Percentiles rank a stretch among this genome's conserved stretches.
Conservation (phyloP, 140 eudicot species). For the Bidens hawaiensis region DNA sequence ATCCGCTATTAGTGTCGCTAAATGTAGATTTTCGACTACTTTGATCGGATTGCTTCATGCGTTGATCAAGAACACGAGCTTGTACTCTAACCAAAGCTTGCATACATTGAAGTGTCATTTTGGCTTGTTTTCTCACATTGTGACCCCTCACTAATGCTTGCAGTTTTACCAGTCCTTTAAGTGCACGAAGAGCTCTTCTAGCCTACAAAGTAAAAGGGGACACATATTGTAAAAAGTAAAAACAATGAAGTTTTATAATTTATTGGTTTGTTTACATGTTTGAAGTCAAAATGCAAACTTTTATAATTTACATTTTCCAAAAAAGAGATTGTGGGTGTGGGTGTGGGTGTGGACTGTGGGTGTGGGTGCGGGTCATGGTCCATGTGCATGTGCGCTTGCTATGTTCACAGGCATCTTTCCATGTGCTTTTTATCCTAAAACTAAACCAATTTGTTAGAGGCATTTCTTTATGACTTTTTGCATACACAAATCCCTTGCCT, state of each 20-base stretch:
- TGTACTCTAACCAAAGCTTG: slow-evolving; percentile 87
- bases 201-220: slow-evolving; percentile 37
- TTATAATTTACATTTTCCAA: slow-evolving; percentile 15
- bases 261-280: slow-evolving; percentile 1
- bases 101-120: slow-evolving; percentile 89
- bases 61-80: slow-evolving; percentile 77
- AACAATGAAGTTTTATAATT: too few relatives aligned
- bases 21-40: slow-evolving; percentile 68
- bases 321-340: too few relatives aligned
- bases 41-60: slow-evolving; percentile 60
- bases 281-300: slow-evolving; percentile 20
- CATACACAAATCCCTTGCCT: slow-evolving; percentile 1
- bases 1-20: slow-evolving; percentile 62
- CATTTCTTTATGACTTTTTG: slow-evolving; percentile 2
- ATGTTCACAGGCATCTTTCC: slow-evolving; percentile 31
- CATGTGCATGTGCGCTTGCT: slow-evolving; percentile 32
- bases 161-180: slow-evolving; percentile 77
- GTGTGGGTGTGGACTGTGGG: too few relatives aligned
- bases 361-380: slow-evolving; percentile 11
- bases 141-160: slow-evolving; percentile 92
- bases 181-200: slow-evolving; percentile 80
- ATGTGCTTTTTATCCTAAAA: slow-evolving; percentile 26
- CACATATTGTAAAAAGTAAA: neutral
- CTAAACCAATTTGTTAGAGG: slow-evolving; percentile 16
- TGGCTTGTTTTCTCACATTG: slow-evolving; percentile 87